phyloP scores from a whole-genome alignment of 1,284 basidiomycete genomes.

The Neolentinus lepideus region DNA sequence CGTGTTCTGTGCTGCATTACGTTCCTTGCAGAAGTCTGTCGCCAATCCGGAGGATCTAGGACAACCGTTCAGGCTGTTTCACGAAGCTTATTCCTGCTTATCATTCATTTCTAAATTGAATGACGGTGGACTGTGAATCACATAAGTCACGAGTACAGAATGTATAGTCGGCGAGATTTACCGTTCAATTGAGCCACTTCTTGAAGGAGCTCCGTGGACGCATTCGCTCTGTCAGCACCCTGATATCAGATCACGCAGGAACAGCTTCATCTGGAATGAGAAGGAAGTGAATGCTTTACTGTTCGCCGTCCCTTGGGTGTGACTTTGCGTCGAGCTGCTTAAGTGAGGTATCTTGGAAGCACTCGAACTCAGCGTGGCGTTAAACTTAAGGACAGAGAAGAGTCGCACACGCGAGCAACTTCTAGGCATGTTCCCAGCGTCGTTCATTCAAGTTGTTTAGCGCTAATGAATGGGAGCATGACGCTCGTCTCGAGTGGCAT shows the following conservation, averaged over 20 bases:
- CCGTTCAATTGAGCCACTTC: background rate
- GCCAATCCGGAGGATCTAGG: no score
- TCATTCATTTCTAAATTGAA: no score
- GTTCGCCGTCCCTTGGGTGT: background rate
- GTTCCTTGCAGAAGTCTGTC: no score
- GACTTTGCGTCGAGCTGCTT: background rate
- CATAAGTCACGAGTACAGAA: background rate
- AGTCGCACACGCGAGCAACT: background rate
- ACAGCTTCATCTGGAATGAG: background rate
- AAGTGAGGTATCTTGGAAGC: background rate
- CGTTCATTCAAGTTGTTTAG: conserved; percentile 6
- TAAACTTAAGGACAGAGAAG: conserved; percentile 2
- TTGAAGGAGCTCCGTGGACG: background rate
- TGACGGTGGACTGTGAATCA: background rate
- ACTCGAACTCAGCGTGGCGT: background rate
- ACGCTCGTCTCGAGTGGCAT: background rate
- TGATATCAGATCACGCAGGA: background rate
- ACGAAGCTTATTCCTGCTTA: background rate
- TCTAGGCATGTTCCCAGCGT: conserved; percentile 2
- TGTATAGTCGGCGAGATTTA: background rate
- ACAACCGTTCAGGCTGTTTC: background rate
- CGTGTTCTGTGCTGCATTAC: no score
- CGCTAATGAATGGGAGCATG: background rate
- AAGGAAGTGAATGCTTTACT: background rate
- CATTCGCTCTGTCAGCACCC: background rate